A percentile compares a stretch with the other conserved stretches of the same genome.
These are phyloP conservation scores for Paraconiothyrium sp. DNA, from an alignment of 2,329 filamentous ascomycete species.

Conservation along the genomic window DNA sequence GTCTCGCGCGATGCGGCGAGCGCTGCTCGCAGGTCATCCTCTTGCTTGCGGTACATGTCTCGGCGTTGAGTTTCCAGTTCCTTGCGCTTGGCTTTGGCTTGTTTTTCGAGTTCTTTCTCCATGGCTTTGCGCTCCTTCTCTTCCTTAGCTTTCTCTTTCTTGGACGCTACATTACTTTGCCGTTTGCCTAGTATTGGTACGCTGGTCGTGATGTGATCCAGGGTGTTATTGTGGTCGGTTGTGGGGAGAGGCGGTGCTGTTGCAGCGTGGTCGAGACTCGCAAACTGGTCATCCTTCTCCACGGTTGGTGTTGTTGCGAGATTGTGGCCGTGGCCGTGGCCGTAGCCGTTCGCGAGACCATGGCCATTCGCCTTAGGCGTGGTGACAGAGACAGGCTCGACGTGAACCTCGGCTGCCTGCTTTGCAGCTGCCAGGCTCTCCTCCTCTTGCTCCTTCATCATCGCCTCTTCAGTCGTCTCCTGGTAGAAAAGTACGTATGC, in stretches of 20 bases:
- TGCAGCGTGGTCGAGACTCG: conserved; percentile 70
- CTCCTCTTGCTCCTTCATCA: conserved; percentile 81
- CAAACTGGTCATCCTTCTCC: conserved; percentile 61
- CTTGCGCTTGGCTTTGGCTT: conserved; percentile 58
- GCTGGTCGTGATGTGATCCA: conserved; percentile 45
- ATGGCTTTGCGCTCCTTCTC: conserved; percentile 68
- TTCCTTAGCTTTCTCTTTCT: conserved; percentile 66
- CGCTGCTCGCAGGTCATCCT: conserved; percentile 70
- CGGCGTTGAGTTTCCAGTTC: conserved; percentile 63
- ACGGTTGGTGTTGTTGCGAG: conserved; percentile 51
- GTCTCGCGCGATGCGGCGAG: conserved; percentile 73
- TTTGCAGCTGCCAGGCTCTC: conserved; percentile 66
- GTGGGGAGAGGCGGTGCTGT: conserved; percentile 63
- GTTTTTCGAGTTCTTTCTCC: conserved; percentile 62
- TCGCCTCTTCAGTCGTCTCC: conserved; percentile 77
- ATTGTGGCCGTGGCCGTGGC: conserved; percentile 50
- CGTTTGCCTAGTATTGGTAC: conserved; percentile 46
- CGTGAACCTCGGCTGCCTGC: conserved; percentile 54
- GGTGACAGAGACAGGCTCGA: conserved; percentile 67
- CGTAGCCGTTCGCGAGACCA: conserved; percentile 61
- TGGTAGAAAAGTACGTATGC: conserved; percentile 99
- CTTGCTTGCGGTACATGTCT: conserved; percentile 65
- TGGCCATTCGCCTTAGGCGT: conserved; percentile 62
- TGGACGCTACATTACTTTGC: conserved; percentile 42
- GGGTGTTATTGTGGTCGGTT: conserved; percentile 38